Evolutionary conservation across 140 eudicot genomes (phyloP).

Genomic region (Ambrosia hybrid): DNA sequence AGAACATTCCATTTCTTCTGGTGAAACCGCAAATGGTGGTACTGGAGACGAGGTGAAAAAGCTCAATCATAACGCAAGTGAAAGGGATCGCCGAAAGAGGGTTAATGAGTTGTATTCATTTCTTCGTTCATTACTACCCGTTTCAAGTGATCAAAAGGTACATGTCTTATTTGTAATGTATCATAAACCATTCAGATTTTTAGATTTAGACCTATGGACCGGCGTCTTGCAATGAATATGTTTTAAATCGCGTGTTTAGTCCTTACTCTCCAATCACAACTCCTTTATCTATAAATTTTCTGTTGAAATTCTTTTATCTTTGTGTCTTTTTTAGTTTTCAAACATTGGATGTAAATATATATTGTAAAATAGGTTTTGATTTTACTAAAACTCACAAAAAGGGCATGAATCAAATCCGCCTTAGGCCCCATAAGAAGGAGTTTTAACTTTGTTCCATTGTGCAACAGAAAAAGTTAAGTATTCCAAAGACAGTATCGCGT

Average conservation of each 20-base stretch:
- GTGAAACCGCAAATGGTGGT: not conserved
- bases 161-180: not conserved
- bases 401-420: too few species aligned
- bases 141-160: slow-evolving; percentile 47
- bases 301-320: too few species aligned
- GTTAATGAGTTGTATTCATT: slow-evolving; percentile 51
- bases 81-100: slow-evolving; percentile 70
- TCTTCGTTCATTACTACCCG: slow-evolving; percentile 58
- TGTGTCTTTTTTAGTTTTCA: too few species aligned
- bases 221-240: too few species aligned
- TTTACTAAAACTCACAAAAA: too few species aligned
- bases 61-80: slow-evolving; percentile 67
- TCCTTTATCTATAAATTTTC: too few species aligned
- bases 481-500: slow-evolving; percentile 52
- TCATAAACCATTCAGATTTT: not conserved
- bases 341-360: too few species aligned
- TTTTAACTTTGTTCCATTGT: not conserved
- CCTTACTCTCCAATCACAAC: too few species aligned
- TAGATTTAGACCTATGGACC: not conserved
- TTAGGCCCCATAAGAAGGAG: too few species aligned
- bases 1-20: slow-evolving; percentile 29
- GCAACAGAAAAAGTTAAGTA: slow-evolving; percentile 56
- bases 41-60: slow-evolving; percentile 32
- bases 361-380: too few species aligned
- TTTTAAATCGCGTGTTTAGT: too few species aligned